These are phyloP conservation scores for Daldinia concentrica DNA, from an alignment of 495 filamentous ascomycete species.

Conservation along the genomic window DNA sequence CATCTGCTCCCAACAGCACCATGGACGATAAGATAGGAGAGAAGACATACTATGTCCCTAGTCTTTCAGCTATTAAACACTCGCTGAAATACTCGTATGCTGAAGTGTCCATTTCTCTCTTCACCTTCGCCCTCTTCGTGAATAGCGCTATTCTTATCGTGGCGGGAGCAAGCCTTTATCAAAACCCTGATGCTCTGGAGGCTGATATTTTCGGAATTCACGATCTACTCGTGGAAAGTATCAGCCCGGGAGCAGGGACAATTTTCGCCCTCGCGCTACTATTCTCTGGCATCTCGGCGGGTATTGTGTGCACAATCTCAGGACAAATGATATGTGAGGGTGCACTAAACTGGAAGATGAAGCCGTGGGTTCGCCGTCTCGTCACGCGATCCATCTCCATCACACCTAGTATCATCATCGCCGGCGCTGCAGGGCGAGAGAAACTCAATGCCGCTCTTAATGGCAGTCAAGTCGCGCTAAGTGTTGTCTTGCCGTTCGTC, in stretches of 20 bases:
- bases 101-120: conserved; percentile 79
- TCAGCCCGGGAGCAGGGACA: conserved; percentile 76
- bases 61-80: conserved; percentile 76
- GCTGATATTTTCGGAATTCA: conserved; percentile 88
- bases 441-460: conserved; percentile 79
- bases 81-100: conserved; percentile 84
- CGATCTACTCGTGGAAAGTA: conserved; percentile 70
- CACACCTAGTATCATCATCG: conserved; percentile 82
- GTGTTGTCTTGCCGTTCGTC: conserved; percentile 82
- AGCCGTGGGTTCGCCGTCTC: conserved; percentile 76
- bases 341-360: conserved; percentile 73
- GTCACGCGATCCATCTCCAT: conserved; percentile 80
- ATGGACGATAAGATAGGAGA: conserved; percentile 44
- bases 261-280: conserved; percentile 82
- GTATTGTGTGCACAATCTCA: conserved; percentile 84
- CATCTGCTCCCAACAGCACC: conserved; percentile 40
- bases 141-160: conserved; percentile 92
- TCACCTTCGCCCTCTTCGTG: conserved; percentile 93
- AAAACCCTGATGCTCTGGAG: conserved; percentile 62
- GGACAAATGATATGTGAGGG: conserved; percentile 87
- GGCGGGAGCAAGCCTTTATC: conserved; percentile 80
- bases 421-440: conserved; percentile 75
- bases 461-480: conserved; percentile 81
- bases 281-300: conserved; percentile 78
- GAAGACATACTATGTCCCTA: conserved; percentile 76